Evolutionary conservation across 192 early-diverging fungal genomes (phyloP).

Genomic region (Backusella morwellensis): DNA sequence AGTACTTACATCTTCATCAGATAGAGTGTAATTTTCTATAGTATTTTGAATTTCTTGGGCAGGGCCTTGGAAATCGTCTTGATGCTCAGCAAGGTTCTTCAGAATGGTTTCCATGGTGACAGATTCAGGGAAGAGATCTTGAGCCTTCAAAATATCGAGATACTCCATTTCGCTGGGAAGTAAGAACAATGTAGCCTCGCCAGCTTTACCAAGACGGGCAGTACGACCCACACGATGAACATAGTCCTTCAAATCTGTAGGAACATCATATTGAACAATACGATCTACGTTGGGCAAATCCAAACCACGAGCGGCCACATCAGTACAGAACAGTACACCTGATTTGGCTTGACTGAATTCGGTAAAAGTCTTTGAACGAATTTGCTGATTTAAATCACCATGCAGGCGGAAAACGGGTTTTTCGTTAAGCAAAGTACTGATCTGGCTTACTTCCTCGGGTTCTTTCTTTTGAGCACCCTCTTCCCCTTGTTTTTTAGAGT

Average conservation of each 20-base stretch:
- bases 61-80: slow-evolving; percentile 44
- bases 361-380: slow-evolving; percentile 73
- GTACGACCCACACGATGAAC: slow-evolving; percentile 97
- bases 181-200: slow-evolving; percentile 83
- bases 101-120: slow-evolving; percentile 60
- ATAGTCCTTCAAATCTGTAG: slow-evolving; percentile 91
- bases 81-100: slow-evolving; percentile 52
- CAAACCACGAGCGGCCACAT: slow-evolving; percentile 96
- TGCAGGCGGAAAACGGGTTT: slow-evolving; percentile 82
- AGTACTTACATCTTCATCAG: slow-evolving; percentile 55
- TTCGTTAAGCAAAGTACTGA: slow-evolving; percentile 64
- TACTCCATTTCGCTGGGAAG: slow-evolving; percentile 88
- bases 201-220: slow-evolving; percentile 88
- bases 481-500: background rate
- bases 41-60: slow-evolving; percentile 52
- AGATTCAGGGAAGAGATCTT: slow-evolving; percentile 53
- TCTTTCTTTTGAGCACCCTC: slow-evolving; percentile 1
- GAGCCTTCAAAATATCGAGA: slow-evolving; percentile 60
- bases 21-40: slow-evolving; percentile 73
- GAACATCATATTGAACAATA: slow-evolving; percentile 97
- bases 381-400: slow-evolving; percentile 80
- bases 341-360: slow-evolving; percentile 62
- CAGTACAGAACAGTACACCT: slow-evolving; percentile 92
- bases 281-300: slow-evolving; percentile 91
- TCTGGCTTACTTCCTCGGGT: slow-evolving; percentile 8